Base-by-base conservation (phyloP, 257 asterid genomes). In the Nicotiana benthamiana region DNA sequence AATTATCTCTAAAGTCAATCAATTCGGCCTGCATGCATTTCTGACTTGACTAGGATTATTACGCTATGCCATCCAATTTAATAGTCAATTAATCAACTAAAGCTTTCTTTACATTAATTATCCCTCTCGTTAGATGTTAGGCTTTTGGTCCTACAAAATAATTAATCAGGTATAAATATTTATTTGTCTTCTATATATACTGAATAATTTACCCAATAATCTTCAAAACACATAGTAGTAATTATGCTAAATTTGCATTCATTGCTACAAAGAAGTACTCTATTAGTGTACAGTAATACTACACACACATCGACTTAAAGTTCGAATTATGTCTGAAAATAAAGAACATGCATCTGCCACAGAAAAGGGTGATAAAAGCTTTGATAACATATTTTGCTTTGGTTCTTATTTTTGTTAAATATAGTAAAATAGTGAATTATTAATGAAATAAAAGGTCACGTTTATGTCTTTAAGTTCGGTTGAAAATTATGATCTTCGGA, bases 1-100 rank as follows among this genome's bases (percentile, higher is more conserved):
- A 72, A 72, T 72, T 72, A 72, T 72, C 77, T 72, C 6, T 72
- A 43, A 43, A 43, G 77, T 72, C 77, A 72, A 72, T 72, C 60
- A 72, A 72, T 46, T 72, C 36, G 77, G 77, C 77, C 77, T 70
- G 77, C 77, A 46, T 72, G 77, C 59, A 43, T 72, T 72, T 72
- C 77, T 46, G 77, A 46, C 36, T 72, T 72, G 77, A 72, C 36
- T 72, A 22, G 57, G 24, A 22, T 72, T 72, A 72, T 72, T 46
- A 72, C 57, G 59, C 15, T 43, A 18, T 70, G 59, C 59, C 46
- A 43, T 70, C 46, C 46, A 22, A 22, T 43, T 70, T 43, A 43
- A 20, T 70, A 15, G 34, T 70, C 77, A 70, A 13, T 70, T 22
- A 40, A 70, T 43, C 77, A 43, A 70, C 48, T 3, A 70, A 70